Base-by-base conservation (phyloP, 1,139 yeast species). In the Geotrichum bryndzae region DNA sequence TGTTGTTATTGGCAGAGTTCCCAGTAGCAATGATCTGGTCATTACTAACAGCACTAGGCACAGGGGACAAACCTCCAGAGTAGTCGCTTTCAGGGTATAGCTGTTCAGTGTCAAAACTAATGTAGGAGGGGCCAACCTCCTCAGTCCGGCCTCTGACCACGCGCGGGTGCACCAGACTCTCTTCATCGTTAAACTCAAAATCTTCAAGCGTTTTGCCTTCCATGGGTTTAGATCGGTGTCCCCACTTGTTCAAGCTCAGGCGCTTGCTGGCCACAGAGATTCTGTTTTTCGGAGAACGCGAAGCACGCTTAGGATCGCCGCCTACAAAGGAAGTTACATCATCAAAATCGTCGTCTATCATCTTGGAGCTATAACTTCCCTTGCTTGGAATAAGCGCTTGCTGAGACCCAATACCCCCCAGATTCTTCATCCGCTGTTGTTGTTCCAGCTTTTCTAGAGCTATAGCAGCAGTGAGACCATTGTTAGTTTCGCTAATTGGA, bases 391-490 rank as follows among this genome's bases (percentile, higher is more conserved):
- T 38, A n/a, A 52, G 60, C 35, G 56, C 55, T 45, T 54, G 57
- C 31, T 45, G 57, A 27, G 57, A 54, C 3, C 57, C 57, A 27
- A 51, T 45, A 46, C 27, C 31, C 8, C 48, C 35, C 13, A 54
- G 23, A 11, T 18, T 51, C 10, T n/a, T 25, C 25, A 41, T 41
- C 27, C 51, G 11, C 10, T 31, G 46, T 45, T 54, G 57, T 27
- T 58, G 60, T 23, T 58, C 62, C 35, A 58, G 29, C 48, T 50
- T 57, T 54, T 61, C 62, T 22, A 62, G 52, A 15, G 56, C 58
- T 15, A 41, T 41, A 2, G 59, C 60, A 35, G 64, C 64, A 22
- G 62, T 63, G 25, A 63, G 63, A 27, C 64, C 66, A 52, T 53
- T 33, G 41, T 62, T 58, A n/a, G 60, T 61, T 41, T 62, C 64